These are phyloP conservation scores for Diaporthe citriasiana DNA, from an alignment of 2,329 filamentous ascomycete species.

Conservation along the genomic window DNA sequence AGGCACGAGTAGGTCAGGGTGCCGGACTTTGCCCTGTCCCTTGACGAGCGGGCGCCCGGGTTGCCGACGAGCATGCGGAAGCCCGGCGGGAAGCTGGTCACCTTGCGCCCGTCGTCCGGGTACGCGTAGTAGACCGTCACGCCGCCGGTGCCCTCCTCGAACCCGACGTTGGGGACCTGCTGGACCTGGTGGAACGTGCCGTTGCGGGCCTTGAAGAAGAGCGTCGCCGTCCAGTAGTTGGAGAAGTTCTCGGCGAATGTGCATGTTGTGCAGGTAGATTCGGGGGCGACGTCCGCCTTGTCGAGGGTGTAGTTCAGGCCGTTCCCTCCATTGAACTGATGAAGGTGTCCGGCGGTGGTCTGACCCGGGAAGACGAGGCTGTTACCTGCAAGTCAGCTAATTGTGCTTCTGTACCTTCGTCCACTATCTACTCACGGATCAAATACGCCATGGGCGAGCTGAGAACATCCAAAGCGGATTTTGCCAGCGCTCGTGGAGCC, in stretches of 20 bases:
- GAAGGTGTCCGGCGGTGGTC: constrained; percentile 23
- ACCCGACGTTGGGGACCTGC: constrained; percentile 48
- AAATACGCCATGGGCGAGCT: constrained; percentile 18
- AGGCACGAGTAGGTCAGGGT: constrained; percentile 61
- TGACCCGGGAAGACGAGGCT: constrained; percentile 21
- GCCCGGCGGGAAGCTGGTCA: constrained; percentile 60
- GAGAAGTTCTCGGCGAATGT: constrained; percentile 34
- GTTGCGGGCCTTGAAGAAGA: constrained; percentile 42
- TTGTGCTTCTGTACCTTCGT: too few species aligned
- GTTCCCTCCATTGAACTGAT: constrained; percentile 32
- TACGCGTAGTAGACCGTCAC: constrained; percentile 51
- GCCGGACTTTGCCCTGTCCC: constrained; percentile 54
- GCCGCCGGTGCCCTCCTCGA: constrained; percentile 17
- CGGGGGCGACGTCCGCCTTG: constrained; percentile 11
- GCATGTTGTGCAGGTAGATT: constrained; percentile 41
- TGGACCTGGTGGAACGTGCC: constrained; percentile 48
- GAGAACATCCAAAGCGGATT: constrained; percentile 22
- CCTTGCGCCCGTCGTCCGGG: constrained; percentile 46
- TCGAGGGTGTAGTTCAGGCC: constrained; percentile 24
- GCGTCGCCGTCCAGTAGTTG: constrained; percentile 38
- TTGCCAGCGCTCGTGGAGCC: not conserved
- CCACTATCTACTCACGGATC: not conserved
- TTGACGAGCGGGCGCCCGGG: not conserved
- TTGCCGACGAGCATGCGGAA: constrained; percentile 61
- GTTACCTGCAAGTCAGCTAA: not conserved